Conservation (phyloP, 345 rosid genomes). For the Linum lewisii region DNA sequence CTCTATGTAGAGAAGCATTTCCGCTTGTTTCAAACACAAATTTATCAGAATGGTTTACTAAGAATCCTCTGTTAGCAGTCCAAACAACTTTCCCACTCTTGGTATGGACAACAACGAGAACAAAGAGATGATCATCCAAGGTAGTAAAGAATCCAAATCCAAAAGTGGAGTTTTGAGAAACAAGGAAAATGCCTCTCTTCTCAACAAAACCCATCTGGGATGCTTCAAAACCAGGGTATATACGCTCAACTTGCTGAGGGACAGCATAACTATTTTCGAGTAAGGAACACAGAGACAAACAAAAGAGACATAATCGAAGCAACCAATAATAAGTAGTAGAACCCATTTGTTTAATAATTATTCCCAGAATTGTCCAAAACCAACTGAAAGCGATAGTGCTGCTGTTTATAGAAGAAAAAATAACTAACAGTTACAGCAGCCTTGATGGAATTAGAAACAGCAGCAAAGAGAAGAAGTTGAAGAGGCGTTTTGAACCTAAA, state of each 20-base stretch:
- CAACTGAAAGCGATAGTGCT: background rate
- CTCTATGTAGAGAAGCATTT: slow-evolving; percentile 25
- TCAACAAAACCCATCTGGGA: slow-evolving; percentile 32
- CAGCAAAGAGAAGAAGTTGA: background rate
- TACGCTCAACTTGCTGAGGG: slow-evolving; percentile 20
- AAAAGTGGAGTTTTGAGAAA: slow-evolving; percentile 29
- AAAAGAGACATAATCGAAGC: background rate
- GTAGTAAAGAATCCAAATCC: slow-evolving; percentile 32
- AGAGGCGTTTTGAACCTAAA: background rate
- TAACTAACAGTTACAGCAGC: too few relatives aligned
- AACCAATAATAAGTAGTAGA: background rate
- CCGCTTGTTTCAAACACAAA: slow-evolving; percentile 37
- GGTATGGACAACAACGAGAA: slow-evolving; percentile 29
- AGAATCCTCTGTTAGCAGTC: slow-evolving; percentile 37
- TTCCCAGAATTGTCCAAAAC: background rate
- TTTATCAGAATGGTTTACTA: slow-evolving; percentile 23
- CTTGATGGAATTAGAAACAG: background rate
- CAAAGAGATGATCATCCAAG: slow-evolving; percentile 20
- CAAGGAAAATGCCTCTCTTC: slow-evolving; percentile 29
- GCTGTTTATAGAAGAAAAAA: too few relatives aligned
- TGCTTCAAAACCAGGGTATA: slow-evolving; percentile 37
- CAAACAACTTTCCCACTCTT: slow-evolving; percentile 26
- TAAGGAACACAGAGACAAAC: background rate
- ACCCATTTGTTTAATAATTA: background rate
- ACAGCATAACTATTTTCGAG: background rate